Evolutionary conservation across 2,329 filamentous ascomycete genomes (phyloP), one percentile per base, ranked within the genome.

Genomic region (Arachnomyces sp.): DNA sequence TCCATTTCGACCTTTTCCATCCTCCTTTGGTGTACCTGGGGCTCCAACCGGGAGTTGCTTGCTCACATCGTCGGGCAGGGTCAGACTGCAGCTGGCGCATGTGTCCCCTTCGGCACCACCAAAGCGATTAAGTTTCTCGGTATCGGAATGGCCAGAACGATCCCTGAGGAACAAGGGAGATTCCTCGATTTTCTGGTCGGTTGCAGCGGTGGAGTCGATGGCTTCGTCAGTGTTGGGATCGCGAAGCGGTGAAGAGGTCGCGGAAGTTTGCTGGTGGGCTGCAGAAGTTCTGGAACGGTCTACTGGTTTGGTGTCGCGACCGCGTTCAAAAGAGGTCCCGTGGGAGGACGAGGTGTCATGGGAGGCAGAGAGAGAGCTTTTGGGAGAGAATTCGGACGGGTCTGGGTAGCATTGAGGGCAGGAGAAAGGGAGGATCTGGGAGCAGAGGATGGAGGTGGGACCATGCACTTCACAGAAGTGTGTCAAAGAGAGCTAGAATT

Each of bases 391-490:
- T 40, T 61, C 56, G 53, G 58, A 34, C 44, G 52, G 45, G 31
- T 65, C 60, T 33, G 63, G 61, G 38, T 64, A 67, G 56, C 74
- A 78, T 52, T 72, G 67, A 34, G 62, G 57, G 53, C 74, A 78
- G 41, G 72, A 64, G 42, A 73, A 64, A 11, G 72, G 72, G 36
- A 72, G 63, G 47, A 75, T 70, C 56, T 77, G 74, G 43, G 74
- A 77, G 59, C 74, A 77, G 48, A 78, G 72, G 57, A 77, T 76
- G 42, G 73, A 76, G 38, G 74, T 78, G 13, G 74, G 74, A 56
- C 74, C 74, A 68, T 78, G 73, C 58, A 74, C 65, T 63, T 78
- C 74, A 61, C 74, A 78, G 58, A 78, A 78, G 62, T 78, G 74
- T 48, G 74, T 76, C 48, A 78, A 68, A 52, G 74, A 77, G 55